Evolutionary conservation across 2,329 filamentous ascomycete genomes (phyloP), one percentile per base, ranked within the genome.

Genomic region (Calonectria montana): DNA sequence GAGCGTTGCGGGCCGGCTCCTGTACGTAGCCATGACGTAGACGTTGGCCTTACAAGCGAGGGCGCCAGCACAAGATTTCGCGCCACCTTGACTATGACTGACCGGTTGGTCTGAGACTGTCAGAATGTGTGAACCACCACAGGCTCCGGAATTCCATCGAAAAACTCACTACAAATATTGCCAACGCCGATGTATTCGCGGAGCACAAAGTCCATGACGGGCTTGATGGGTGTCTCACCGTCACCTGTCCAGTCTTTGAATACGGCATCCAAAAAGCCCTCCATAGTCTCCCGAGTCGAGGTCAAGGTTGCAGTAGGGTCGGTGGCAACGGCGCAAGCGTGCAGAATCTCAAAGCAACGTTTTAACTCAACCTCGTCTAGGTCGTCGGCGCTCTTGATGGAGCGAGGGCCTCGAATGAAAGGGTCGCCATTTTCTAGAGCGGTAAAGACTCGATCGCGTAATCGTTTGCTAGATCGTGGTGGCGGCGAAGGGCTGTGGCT

Each of bases 301-400:
- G 65, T 47, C 21, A 80, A 62, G 1, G 74, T 78, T 2, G 79
- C 75, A 4, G 65, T 65, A 0, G 62, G 43, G 3, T 82, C 75
- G 1, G 80, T 82, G 5, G 81, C 80, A 0, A 61, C 29, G 0
- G 80, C 78, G 13, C 81, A 83, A 0, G 80, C 81, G 29, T 82
- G 80, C 4, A 83, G 73, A 23, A 83, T 80, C 31, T 82, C 80
- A 23, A 82, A 83, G 43, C 78, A 81, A 45, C 74, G 73, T n/a
- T 76, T 76, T 23, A 83, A 65, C 50, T 83, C 75, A 0, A 67
- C n/a, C 8, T 79, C 75, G 7, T 75, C 79, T 15, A 83, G 76
- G 31, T 79, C 74, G 23, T 82, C 76, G 12, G 79, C 73, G 4
- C 74, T 73, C 9, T 21, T 39, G 35, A 83, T 81, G 21, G 72